phyloP scores from a whole-genome alignment of 148 eudicot genomes.

The Camellia granthamiana region DNA sequence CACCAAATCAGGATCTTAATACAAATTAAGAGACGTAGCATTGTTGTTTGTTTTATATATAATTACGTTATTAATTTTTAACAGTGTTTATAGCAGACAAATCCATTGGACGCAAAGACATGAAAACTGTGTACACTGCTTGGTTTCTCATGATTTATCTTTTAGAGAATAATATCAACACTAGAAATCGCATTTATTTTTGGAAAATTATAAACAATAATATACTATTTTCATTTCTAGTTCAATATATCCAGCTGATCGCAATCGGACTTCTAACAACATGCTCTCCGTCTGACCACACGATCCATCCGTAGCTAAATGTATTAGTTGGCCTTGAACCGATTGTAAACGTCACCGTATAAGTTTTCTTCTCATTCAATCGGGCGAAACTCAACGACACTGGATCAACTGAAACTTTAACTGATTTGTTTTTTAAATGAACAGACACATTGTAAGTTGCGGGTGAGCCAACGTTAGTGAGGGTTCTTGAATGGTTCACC shows the following conservation, averaged over 20 bases:
- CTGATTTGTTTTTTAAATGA: constrained; percentile 33
- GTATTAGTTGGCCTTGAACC: constrained; percentile 38
- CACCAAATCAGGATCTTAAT: too few species aligned
- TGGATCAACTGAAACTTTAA: constrained; percentile 54
- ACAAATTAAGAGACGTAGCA: too few species aligned
- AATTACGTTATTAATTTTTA: too few species aligned
- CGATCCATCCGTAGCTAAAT: constrained; percentile 51
- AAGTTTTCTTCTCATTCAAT: constrained; percentile 54
- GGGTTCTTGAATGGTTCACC: constrained; percentile 49
- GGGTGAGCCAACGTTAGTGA: constrained; percentile 65
- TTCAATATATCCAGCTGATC: constrained; percentile 42
- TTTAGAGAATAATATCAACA: background rate
- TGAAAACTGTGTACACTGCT: background rate
- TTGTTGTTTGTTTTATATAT: too few species aligned
- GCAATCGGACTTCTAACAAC: constrained; percentile 70
- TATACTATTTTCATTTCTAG: too few species aligned
- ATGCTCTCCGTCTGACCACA: constrained; percentile 77
- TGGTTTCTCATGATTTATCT: background rate
- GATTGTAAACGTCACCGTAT: constrained; percentile 51
- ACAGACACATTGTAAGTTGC: constrained; percentile 54
- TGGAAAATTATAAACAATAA: too few species aligned
- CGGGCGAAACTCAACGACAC: constrained; percentile 43
- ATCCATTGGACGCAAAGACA: too few species aligned
- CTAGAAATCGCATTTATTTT: background rate
- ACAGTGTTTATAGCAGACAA: too few species aligned